These are phyloP conservation scores for Plenodomus lindquistii DNA, from an alignment of 2,329 filamentous ascomycete genomes.

Conservation along the genomic window DNA sequence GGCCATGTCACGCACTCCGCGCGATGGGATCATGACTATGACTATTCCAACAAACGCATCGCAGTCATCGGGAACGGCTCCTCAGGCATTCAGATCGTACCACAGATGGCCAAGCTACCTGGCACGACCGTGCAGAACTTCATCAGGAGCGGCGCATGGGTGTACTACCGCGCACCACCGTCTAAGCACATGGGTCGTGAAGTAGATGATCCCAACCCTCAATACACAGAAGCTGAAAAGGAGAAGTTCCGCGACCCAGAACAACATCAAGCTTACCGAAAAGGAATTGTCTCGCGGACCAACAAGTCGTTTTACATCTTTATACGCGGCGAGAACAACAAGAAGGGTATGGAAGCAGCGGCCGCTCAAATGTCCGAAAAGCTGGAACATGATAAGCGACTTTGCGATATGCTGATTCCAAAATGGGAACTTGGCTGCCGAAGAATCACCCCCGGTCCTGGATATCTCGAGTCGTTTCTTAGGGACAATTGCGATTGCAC, in stretches of 20 bases:
- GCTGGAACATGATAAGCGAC: conserved; percentile 15
- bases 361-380: conserved; percentile 20
- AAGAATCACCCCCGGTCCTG: conserved; percentile 52
- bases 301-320: conserved; percentile 28
- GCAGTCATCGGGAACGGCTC: conserved; percentile 27
- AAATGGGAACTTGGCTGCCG: conserved; percentile 35
- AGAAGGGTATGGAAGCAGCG: conserved; percentile 18
- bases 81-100: conserved; percentile 25
- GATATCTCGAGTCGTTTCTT: conserved; percentile 54
- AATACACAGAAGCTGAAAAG: conserved; percentile 21
- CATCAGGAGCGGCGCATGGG: conserved; percentile 22
- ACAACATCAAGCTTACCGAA: conserved; percentile 18
- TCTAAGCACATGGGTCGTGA: conserved; percentile 26
- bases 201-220: conserved; percentile 24
- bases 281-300: conserved; percentile 21
- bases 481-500: conserved; percentile 54
- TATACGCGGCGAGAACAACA: conserved; percentile 23
- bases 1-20: conserved; percentile 60
- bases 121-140: conserved; percentile 24
- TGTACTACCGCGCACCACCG: conserved; percentile 23
- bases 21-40: conserved; percentile 53
- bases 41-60: conserved; percentile 21
- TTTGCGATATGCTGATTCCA: conserved; percentile 26
- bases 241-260: conserved; percentile 20
- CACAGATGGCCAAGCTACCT: conserved; percentile 21